Conservation (phyloP, 139 green algal genomes). For the Picochlorum sp. region DNA sequence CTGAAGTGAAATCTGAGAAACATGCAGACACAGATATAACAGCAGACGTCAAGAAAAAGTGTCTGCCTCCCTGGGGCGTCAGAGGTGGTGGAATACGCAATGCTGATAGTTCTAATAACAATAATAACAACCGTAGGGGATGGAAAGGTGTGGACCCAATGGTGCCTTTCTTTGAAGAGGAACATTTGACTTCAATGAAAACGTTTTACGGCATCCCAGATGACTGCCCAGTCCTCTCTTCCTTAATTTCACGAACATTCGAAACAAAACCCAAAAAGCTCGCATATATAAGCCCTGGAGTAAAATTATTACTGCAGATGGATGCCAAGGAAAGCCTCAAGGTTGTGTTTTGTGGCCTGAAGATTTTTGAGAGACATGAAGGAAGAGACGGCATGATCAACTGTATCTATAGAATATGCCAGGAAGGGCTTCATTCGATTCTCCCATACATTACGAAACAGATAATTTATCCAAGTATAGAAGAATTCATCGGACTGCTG, state of each 20-base stretch:
- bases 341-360: conserved; percentile 68
- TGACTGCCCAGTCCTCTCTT: conserved; percentile 8
- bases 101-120: background rate
- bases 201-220: conserved; percentile 65
- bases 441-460: conserved; percentile 73
- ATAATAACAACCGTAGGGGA: background rate
- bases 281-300: conserved; percentile 21
- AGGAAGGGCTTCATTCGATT: conserved; percentile 78
- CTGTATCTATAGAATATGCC: conserved; percentile 76
- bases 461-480: conserved; percentile 33
- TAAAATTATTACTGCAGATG: conserved; percentile 53
- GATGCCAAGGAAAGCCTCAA: conserved; percentile 68
- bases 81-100: background rate
- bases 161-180: conserved; percentile 36
- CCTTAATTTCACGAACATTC: conserved; percentile 15
- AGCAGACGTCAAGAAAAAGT: background rate
- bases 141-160: conserved; percentile 49
- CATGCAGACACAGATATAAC: background rate
- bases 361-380: conserved; percentile 87
- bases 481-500: conserved; percentile 54
- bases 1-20: no score
- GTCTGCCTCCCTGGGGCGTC: conserved; percentile 2
- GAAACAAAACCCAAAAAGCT: conserved; percentile 31
- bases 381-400: conserved; percentile 25
- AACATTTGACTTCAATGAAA: conserved; percentile 31